Percentiles rank a stretch among this genome's conserved stretches.
Conservation (phyloP, 352 stramenopile species). For the Globisporangium lucens region DNA sequence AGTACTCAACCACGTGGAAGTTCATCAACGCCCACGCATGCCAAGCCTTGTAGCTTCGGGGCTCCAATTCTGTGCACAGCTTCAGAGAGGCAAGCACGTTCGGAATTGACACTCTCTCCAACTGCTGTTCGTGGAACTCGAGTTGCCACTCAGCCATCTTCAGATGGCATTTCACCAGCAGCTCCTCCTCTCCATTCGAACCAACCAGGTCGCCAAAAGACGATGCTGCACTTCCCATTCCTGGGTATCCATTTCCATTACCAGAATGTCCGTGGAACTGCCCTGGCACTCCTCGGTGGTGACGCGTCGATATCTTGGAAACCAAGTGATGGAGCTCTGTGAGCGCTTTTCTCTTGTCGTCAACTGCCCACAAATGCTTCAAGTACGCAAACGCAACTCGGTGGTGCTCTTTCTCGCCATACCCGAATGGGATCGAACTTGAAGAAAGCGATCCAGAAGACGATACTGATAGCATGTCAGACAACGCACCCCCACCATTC, state of each 20-base stretch:
- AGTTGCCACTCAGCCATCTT: slow-evolving; percentile 86
- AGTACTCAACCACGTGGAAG: slow-evolving; percentile 94
- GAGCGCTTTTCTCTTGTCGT: slow-evolving; percentile 87
- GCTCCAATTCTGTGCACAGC: slow-evolving; percentile 68
- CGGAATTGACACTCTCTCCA: slow-evolving; percentile 72
- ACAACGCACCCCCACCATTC: slow-evolving; percentile 18
- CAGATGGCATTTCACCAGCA: slow-evolving; percentile 82
- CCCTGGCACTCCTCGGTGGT: slow-evolving; percentile 25
- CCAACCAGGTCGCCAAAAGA: slow-evolving; percentile 16
- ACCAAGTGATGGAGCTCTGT: slow-evolving; percentile 83
- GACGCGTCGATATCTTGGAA: slow-evolving; percentile 64
- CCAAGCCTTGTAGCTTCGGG: slow-evolving; percentile 89
- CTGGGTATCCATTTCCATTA: slow-evolving; percentile 3
- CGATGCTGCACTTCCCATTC: slow-evolving; percentile 12
- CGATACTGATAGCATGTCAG: slow-evolving; percentile 52
- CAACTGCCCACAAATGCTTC: slow-evolving; percentile 93
- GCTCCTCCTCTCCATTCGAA: slow-evolving; percentile 46
- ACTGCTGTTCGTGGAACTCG: slow-evolving; percentile 74
- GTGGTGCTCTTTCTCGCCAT: slow-evolving; percentile 88
- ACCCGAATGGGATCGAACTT: slow-evolving; percentile 42
- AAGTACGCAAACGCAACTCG: slow-evolving; percentile 93
- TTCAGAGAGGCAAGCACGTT: slow-evolving; percentile 65
- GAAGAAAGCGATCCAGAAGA: slow-evolving; percentile 51
- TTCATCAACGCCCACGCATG: slow-evolving; percentile 98
- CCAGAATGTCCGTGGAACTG: slow-evolving; percentile 13